Base-by-base conservation (phyloP, 805 yeast species). In the Wickerhamiella sorbophila region DNA sequence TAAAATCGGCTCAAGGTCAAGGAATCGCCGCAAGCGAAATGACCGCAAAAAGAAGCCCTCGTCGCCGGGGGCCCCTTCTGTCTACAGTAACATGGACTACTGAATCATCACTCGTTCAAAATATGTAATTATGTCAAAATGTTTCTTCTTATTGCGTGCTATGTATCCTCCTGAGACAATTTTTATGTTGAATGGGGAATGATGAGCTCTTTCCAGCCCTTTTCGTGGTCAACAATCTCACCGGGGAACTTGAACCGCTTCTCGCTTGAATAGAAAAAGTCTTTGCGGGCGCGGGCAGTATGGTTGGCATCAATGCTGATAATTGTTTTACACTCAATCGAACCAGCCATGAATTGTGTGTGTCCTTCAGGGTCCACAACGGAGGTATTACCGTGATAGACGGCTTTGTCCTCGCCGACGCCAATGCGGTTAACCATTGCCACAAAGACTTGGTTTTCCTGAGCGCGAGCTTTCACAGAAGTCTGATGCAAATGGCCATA, bases 81-180 rank as follows among this genome's bases (percentile, higher is more conserved):
- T 47, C 8, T 50, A 45, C 26, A 47, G 44, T 20, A 50, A 47
- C 31, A 50, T 50, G 52, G 49, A 50, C 33, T 50, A 49, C 37
- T 50, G 29, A 24, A 8, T 24, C 12, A 6, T 6, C 29, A 8
- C n/a, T n/a, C n/a, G n/a, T n/a, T n/a, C n/a, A n/a, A n/a, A n/a
- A n/a, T n/a, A n/a, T n/a, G n/a, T n/a, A n/a, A n/a, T n/a, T n/a
- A n/a, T n/a, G n/a, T n/a, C n/a, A n/a, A n/a, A n/a, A n/a, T n/a
- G n/a, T n/a, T n/a, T n/a, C n/a, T n/a, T n/a, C n/a, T n/a, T n/a
- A n/a, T n/a, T n/a, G n/a, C n/a, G n/a, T n/a, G n/a, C n/a, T n/a
- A n/a, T n/a, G n/a, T n/a, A n/a, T n/a, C n/a, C n/a, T n/a, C n/a
- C n/a, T n/a, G n/a, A n/a, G n/a, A n/a, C n/a, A n/a, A n/a, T n/a